Percentiles rank a stretch among this genome's conserved stretches.
Conservation (phyloP, 129 eudicot species). For the Tanacetum coccineum region DNA sequence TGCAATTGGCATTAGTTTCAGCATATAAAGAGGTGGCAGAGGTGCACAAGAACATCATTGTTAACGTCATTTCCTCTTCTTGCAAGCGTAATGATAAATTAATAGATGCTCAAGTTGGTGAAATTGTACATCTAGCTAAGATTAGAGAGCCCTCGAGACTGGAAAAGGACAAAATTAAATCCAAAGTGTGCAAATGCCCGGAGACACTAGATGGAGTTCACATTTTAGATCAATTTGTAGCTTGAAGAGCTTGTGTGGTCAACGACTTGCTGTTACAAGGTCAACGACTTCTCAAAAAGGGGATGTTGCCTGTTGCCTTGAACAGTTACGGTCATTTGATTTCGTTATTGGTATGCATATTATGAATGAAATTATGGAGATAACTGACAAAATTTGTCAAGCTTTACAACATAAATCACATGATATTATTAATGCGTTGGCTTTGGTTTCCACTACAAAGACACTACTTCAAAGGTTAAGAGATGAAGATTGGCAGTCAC, state of each 20-base stretch:
- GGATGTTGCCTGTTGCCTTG: neutral
- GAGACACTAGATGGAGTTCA: neutral
- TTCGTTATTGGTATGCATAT: neutral
- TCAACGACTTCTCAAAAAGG: neutral
- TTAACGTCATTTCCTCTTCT: no score
- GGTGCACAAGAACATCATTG: no score
- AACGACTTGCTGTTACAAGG: neutral
- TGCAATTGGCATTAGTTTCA: no score
- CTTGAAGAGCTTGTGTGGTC: neutral
- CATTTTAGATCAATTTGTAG: neutral
- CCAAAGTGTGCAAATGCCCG: neutral
- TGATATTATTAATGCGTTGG: neutral
- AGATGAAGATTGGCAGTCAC: neutral
- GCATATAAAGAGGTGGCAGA: no score
- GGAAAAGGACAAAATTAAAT: neutral
- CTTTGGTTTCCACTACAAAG: conserved; percentile 1
- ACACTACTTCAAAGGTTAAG: neutral
- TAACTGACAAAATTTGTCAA: neutral
- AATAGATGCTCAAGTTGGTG: neutral
- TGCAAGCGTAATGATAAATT: no score
- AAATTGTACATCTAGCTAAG: neutral
- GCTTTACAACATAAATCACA: neutral
- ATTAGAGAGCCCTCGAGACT: neutral
- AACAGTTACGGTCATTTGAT: neutral
- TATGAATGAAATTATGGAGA: neutral